Percentiles rank a stretch among this genome's conserved stretches.
Evolutionary conservation across 1,284 basidiomycete genomes (phyloP).

Genomic region (Pyrrhoderma lamaoense): DNA sequence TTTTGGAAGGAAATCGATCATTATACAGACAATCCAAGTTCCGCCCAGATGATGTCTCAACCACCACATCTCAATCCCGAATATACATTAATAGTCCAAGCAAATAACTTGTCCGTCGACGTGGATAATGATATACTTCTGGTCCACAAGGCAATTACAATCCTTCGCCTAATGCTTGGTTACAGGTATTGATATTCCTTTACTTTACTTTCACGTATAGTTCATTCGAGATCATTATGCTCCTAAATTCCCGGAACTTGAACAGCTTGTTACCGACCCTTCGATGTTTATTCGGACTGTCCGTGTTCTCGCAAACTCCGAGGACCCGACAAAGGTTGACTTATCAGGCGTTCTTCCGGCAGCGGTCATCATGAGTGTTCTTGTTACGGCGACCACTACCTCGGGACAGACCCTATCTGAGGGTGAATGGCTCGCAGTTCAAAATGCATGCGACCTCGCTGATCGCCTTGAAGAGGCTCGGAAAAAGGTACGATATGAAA

Average conservation of each 20-base stretch:
- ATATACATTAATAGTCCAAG: constrained; percentile 93
- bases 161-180: constrained; percentile 23
- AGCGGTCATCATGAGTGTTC: constrained; percentile 95
- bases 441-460: constrained; percentile 83
- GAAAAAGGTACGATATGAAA: constrained; percentile 52
- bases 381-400: constrained; percentile 91
- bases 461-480: constrained; percentile 83
- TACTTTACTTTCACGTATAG: constrained; percentile 32
- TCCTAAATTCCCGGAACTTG: constrained; percentile 93
- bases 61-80: constrained; percentile 92
- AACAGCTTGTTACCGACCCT: constrained; percentile 89
- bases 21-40: constrained; percentile 71
- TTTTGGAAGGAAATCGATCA: constrained; percentile 74
- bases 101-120: constrained; percentile 97
- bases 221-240: constrained; percentile 99
- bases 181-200: constrained; percentile 34
- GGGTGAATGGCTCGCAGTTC: constrained; percentile 73
- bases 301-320: constrained; percentile 78
- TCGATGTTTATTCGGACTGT: constrained; percentile 92
- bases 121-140: constrained; percentile 97
- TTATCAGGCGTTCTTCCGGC: constrained; percentile 77
- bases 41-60: constrained; percentile 67
- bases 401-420: constrained; percentile 68
- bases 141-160: constrained; percentile 77
- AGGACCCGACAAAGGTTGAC: constrained; percentile 81